Evolutionary conservation across 129 eudicot species (phyloP).

Genomic region (Flaveria ramosissima): DNA sequence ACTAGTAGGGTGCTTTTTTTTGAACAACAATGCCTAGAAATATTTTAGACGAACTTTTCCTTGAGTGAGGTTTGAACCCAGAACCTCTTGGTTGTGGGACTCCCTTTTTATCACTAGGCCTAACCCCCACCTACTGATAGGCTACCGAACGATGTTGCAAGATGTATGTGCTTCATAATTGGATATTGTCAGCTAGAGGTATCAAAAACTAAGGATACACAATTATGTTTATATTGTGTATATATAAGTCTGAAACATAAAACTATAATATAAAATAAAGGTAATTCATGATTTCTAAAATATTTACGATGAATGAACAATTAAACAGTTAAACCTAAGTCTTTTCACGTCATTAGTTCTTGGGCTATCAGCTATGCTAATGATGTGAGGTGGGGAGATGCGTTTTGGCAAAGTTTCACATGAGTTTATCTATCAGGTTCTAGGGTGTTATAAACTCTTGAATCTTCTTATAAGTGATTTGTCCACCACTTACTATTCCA

Average conservation of each 20-base stretch:
- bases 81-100: too few species aligned
- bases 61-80: too few species aligned
- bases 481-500: neutral
- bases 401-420: slow-evolving; percentile 11
- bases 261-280: neutral
- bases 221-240: neutral
- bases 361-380: slow-evolving; percentile 13
- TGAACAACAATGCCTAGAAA: too few species aligned
- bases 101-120: too few species aligned
- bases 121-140: neutral
- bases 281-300: neutral
- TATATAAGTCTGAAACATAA: neutral
- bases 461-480: neutral
- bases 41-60: too few species aligned
- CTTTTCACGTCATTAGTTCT: neutral
- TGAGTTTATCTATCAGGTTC: neutral
- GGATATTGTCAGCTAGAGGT: neutral
- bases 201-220: neutral
- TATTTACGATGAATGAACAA: neutral
- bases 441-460: neutral
- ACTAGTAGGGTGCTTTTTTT: neutral
- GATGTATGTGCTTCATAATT: neutral
- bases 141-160: slow-evolving; percentile 8
- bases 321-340: neutral
- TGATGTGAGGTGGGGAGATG: slow-evolving; percentile 14